Base-by-base conservation (phyloP, 2,329 filamentous ascomycete genomes). In the Cladosporium halotolerans region DNA sequence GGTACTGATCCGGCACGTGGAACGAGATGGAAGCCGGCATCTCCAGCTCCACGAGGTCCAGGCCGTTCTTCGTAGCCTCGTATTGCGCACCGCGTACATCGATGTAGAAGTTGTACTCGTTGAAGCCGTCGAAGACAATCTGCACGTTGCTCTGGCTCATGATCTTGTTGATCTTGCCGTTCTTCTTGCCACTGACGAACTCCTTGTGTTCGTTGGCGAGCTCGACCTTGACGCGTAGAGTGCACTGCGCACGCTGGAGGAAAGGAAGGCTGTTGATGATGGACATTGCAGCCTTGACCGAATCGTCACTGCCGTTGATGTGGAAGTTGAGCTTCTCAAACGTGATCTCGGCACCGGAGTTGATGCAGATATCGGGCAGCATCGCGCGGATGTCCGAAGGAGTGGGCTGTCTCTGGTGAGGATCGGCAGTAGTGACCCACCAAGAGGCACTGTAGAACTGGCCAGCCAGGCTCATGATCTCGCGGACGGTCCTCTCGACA, bases 111-210 rank as follows among this genome's bases (percentile, higher is more conserved):
- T 99, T 97, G 79, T 97, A 99, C 75, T 99, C 93, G 71, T 96
- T 96, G 77, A 97, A 99, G 58, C 90, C 91, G 68, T 99, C 93
- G 62, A 99, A 99, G 58, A 99, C 92, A 66, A 99, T 97, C 73
- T 99, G 93, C 10, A 99, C 93, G 63, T 95, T 96, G 79, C 91
- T 96, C 72, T 97, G 92, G 19, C 92, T 93, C 93, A 99, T 99
- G 66, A 99, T 99, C 79, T 99, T 99, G 79, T 99, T 99, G 73
- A 99, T 99, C 76, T 99, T 99, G 72, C 93, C 93, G 65, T 99
- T 99, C 78, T 99, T 99, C 79, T 99, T 99, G 62, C 93, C 93
- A 63, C 91, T 96, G 54, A 99, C 93, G 68, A 99, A 99, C 68
- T 99, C 93, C 72, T 99, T 99, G 77, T 99, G 93, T 74, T 99